Evolutionary conservation across 176 grass and related monocot genomes (phyloP), one percentile per base, ranked within the genome.

Genomic region (Triticum monococcum): DNA sequence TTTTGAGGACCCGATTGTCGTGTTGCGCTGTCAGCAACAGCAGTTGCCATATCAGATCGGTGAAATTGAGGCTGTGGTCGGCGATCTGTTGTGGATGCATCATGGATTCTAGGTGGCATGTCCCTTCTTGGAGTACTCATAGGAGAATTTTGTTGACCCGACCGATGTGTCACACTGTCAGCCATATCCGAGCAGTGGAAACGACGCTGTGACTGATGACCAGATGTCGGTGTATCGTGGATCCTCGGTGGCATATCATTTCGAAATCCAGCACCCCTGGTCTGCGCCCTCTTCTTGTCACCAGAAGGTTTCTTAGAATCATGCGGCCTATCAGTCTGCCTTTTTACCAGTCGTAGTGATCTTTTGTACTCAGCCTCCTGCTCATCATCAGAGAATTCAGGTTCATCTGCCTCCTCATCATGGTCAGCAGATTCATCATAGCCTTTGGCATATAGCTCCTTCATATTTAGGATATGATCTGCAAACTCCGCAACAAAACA

Each of bases 341-440:
- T 89, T 91, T 94, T 94, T 64, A 90, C 78, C 61, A 72, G 79
- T 11, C 82, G 81, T 20, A 91, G 64, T 32, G 86, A 87, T 64
- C 86, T 86, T 83, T 83, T 98, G 87, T 92, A 98, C 78, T 95
- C 88, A n/a, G 88, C 90, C 81, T 98, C 96, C 76, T 92, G 52
- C 84, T 98, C 96, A 43, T 98, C 96, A 86, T 98, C 96, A 86
- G 96, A 98, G 88, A 98, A 96, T 87, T 94, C 92, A 68, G 70
- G 88, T 33, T 93, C 91, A 77, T 89, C 92, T 64, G 16, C 50
- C 36, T 91, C 86, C 48, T 94, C 90, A 5, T 94, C 93, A 82
- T 90, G 81, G 4, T 89, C 78, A 85, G 73, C 91, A n/a, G 91
- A 95, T 85, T 79, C 89, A 87, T 98, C 93, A 70, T 98, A 98